Evolutionary conservation across 345 rosid species (phyloP), one percentile per base, ranked within the genome.

Genomic region (Citrus hindsii): DNA sequence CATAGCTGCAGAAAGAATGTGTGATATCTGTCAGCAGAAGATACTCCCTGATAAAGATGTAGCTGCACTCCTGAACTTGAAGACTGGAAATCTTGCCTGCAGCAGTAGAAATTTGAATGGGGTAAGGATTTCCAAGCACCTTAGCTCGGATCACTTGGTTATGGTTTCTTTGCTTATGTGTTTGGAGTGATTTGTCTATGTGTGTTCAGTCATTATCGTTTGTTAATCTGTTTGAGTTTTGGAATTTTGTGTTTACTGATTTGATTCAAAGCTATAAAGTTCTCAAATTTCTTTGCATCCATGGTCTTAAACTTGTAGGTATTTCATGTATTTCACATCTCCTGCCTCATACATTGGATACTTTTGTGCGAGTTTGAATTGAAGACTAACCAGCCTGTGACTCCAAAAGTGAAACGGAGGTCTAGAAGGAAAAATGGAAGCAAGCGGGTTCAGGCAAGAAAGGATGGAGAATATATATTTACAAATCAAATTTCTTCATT

Each of bases 261-360:
- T 32, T 79, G 56, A 42, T 69, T 33, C 8, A 56, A 42, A 13
- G 32, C 59, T 30, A 46, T 74, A 56, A 42, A 33, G 14, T 63
- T 72, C 30, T 38, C 2, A n/a, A 53, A 33, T 78, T 70, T 55
- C 33, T 77, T 68, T 53, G 13, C 30, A 37, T 59, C 53, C 21
- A 32, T 48, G 55, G 10, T 64, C 14, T 78, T 66, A 70, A 16
- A 65, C 56, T 2, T 79, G 83, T 82, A 91, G 97, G 94, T 95
- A 40, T 97, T 92, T 85, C 99, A 94, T 83, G 86, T 97, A 22
- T 94, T 86, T 81, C 98, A 97, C 51, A 88, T 89, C 66, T 97
- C 98, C 48, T 97, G 99, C 90, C 94, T 92, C 35, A 73, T 94
- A 74, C 97, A 90, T 79, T 97, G 99, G 99, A 84, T 97, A 71